These are phyloP conservation scores for Boletus rubroflammeus DNA, from an alignment of 768 basidiomycete species.

Conservation along the genomic window DNA sequence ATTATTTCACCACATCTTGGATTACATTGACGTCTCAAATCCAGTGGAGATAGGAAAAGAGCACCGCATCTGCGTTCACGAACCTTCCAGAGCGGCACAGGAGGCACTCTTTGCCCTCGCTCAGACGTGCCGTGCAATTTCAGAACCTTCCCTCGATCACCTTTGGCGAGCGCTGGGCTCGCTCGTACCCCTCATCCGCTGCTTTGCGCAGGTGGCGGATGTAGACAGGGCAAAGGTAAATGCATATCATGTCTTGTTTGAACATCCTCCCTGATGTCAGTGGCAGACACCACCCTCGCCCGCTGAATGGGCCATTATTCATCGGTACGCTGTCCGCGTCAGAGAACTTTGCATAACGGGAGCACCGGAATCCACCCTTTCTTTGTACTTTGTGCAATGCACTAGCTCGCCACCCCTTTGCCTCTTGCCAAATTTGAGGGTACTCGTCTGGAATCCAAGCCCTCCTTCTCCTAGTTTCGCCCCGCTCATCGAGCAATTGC, in stretches of 20 bases:
- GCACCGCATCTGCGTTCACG: background rate
- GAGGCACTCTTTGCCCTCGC: background rate
- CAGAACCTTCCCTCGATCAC: background rate
- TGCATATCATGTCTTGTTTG: background rate
- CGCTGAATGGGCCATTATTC: too few relatives aligned
- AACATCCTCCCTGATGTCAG: too few relatives aligned
- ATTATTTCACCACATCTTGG: background rate
- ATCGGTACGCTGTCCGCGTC: too few relatives aligned
- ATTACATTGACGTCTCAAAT: background rate
- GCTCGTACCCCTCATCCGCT: background rate
- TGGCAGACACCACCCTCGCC: too few relatives aligned
- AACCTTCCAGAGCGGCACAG: background rate
- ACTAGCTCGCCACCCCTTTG: too few relatives aligned
- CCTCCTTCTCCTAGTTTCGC: accelerated
- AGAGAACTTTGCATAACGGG: too few relatives aligned
- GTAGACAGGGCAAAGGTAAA: background rate
- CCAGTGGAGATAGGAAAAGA: background rate
- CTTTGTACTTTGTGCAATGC: too few relatives aligned
- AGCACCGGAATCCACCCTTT: too few relatives aligned
- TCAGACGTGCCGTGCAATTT: background rate
- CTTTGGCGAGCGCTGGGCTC: background rate
- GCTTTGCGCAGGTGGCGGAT: background rate
- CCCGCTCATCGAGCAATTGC: background rate
- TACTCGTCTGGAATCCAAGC: too few relatives aligned
- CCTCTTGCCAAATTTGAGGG: too few relatives aligned